Percentiles rank a stretch among this genome's conserved stretches.
Conservation (phyloP, 2,329 filamentous ascomycete species). For the Lachnellula willkommii region DNA sequence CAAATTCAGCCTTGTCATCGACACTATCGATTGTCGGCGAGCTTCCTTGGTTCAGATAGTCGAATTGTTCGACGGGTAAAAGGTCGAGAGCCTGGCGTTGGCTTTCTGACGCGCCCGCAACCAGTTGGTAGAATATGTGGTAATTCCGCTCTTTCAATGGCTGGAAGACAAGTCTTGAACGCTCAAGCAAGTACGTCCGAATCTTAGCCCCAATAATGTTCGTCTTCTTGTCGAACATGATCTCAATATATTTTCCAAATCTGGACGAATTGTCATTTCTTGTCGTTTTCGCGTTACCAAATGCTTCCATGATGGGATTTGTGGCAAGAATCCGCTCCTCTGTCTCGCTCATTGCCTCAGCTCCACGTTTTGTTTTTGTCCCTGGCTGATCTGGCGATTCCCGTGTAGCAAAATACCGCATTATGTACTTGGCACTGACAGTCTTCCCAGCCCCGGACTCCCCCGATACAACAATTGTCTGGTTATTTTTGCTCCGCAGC, state of each 20-base stretch:
- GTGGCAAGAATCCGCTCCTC: conserved; percentile 98
- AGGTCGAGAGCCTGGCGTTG: conserved; percentile 77
- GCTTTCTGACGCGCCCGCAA: conserved; percentile 81
- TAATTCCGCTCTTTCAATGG: conserved; percentile 97
- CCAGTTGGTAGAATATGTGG: conserved; percentile 97
- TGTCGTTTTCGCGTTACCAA: conserved; percentile 99
- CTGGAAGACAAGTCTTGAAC: conserved; percentile 93
- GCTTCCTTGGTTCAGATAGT: conserved; percentile 93
- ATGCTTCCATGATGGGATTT: conserved; percentile 99
- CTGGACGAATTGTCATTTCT: conserved; percentile 98
- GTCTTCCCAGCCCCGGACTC: conserved; percentile 99
- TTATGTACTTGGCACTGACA: conserved; percentile 99
- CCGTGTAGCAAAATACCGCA: conserved; percentile 98
- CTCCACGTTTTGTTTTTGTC: conserved; percentile 67
- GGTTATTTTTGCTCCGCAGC: conserved; percentile 91
- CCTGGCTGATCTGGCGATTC: conserved; percentile 86
- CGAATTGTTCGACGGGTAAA: conserved; percentile 80
- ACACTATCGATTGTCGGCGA: conserved; percentile 88
- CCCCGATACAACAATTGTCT: conserved; percentile 98
- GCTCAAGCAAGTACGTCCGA: conserved; percentile 88
- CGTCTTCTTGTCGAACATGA: conserved; percentile 93
- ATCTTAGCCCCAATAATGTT: conserved; percentile 99
- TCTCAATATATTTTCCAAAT: conserved; percentile 99
- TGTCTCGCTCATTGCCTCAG: conserved; percentile 87
- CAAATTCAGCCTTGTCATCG: conserved; percentile 91